Evolutionary conservation across 129 eudicot genomes (phyloP).

Genomic region (Helianthus tuberosus): DNA sequence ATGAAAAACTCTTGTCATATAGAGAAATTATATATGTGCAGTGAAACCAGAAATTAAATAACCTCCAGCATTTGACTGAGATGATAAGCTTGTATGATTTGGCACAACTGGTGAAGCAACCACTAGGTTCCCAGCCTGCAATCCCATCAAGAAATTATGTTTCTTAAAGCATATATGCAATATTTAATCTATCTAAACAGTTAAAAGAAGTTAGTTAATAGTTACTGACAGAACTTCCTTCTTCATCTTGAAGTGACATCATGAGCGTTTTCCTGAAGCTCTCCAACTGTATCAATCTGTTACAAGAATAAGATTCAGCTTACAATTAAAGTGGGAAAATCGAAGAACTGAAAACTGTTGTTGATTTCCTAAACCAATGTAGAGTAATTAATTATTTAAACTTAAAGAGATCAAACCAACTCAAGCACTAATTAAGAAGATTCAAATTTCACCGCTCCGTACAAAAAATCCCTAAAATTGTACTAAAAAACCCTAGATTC

Average conservation of each 20-base stretch:
- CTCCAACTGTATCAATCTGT: conserved; percentile 69
- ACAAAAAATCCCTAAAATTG: too few relatives aligned
- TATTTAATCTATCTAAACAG: conserved; percentile 7
- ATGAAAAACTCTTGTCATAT: not conserved
- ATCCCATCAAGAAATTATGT: not conserved
- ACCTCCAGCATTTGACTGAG: conserved; percentile 49
- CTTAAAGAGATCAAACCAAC: not conserved
- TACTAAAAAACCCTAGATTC: too few relatives aligned
- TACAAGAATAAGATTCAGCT: conserved; percentile 14
- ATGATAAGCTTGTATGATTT: conserved; percentile 35
- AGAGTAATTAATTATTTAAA: not conserved
- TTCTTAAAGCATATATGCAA: not conserved
- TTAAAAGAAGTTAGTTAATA: conserved; percentile 28
- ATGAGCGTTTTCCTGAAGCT: conserved; percentile 87
- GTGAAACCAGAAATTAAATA: conserved; percentile 20
- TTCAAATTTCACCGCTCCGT: too few relatives aligned
- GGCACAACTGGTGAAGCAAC: conserved; percentile 35
- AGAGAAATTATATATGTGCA: not conserved
- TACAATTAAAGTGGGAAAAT: not conserved
- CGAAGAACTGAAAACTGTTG: not conserved
- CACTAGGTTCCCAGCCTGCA: conserved; percentile 47
- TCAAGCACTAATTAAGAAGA: not conserved
- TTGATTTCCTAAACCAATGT: not conserved
- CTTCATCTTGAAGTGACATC: conserved; percentile 93
- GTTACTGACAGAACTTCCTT: conserved; percentile 66